These are phyloP conservation scores for Hyphopichia burtonii DNA, from an alignment of 1,139 yeast genomes.

Conservation along the genomic window DNA sequence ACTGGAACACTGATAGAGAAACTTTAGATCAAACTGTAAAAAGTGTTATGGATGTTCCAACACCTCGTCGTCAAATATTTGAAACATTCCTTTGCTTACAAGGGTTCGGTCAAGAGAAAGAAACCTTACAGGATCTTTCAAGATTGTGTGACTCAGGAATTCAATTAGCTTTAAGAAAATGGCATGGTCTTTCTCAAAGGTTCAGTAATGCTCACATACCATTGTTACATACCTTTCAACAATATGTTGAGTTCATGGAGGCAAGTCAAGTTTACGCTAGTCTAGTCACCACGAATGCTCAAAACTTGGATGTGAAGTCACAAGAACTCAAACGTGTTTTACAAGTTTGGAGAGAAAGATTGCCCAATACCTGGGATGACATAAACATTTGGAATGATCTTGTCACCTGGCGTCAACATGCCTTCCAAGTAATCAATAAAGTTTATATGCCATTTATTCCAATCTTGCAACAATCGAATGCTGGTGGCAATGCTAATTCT, in stretches of 20 bases:
- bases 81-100: conserved; percentile 92
- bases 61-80: conserved; percentile 93
- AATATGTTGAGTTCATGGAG: conserved; percentile 96
- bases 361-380: conserved; percentile 97
- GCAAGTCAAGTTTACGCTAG: conserved; percentile 94
- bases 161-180: conserved; percentile 85
- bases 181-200: conserved; percentile 85
- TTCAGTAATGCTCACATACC: conserved; percentile 88
- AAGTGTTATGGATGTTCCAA: conserved; percentile 97
- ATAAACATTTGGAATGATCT: conserved; percentile 96
- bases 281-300: conserved; percentile 85
- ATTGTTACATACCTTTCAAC: conserved; percentile 90
- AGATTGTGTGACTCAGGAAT: conserved; percentile 94
- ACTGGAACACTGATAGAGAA: conserved; percentile 95
- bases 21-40: conserved; percentile 92
- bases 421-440: conserved; percentile 93
- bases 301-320: conserved; percentile 85
- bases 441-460: conserved; percentile 93
- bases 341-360: conserved; percentile 96
- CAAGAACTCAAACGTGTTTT: conserved; percentile 91
- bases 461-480: conserved; percentile 71
- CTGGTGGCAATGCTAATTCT: conserved; percentile 75
- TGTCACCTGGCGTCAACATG: conserved; percentile 98
- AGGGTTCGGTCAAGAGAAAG: conserved; percentile 89
- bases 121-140: conserved; percentile 76